Conservation (phyloP, 2,329 filamentous ascomycete genomes). For the Verticillium dahliae region DNA sequence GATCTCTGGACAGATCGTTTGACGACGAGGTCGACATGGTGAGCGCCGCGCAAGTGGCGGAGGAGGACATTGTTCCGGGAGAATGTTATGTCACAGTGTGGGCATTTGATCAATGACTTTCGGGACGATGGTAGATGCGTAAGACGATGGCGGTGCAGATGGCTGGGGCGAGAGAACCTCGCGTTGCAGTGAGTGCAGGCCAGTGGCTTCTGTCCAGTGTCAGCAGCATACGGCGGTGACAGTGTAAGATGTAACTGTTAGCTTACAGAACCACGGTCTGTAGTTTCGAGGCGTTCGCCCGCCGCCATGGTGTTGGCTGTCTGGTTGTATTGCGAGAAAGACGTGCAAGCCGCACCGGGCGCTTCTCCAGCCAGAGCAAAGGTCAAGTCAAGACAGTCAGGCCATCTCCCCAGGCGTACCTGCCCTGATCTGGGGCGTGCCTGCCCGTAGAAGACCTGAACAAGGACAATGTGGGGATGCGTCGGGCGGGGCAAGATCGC, state of each 20-base stretch:
- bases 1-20: slow-evolving; percentile 15
- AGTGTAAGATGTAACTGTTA: neutral
- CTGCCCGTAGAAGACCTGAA: no score
- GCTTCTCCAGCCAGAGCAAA: no score
- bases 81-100: slow-evolving; percentile 15
- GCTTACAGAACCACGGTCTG: no score
- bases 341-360: no score
- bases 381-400: no score
- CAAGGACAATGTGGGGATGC: no score
- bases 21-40: slow-evolving; percentile 12
- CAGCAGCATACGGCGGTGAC: neutral
- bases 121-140: slow-evolving; percentile 17
- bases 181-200: slow-evolving; percentile 15
- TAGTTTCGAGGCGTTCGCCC: no score
- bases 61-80: slow-evolving; percentile 19
- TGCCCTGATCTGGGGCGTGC: no score
- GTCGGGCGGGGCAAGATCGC: no score
- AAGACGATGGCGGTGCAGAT: slow-evolving; percentile 19
- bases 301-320: no score
- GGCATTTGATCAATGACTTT: slow-evolving; percentile 13
- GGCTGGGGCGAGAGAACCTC: slow-evolving; percentile 17
- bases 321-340: no score
- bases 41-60: slow-evolving; percentile 18
- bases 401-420: no score
- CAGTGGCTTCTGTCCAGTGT: neutral